These are phyloP conservation scores for Cryphonectria parasitica DNA, from an alignment of 2,329 filamentous ascomycete genomes.

Conservation along the genomic window DNA sequence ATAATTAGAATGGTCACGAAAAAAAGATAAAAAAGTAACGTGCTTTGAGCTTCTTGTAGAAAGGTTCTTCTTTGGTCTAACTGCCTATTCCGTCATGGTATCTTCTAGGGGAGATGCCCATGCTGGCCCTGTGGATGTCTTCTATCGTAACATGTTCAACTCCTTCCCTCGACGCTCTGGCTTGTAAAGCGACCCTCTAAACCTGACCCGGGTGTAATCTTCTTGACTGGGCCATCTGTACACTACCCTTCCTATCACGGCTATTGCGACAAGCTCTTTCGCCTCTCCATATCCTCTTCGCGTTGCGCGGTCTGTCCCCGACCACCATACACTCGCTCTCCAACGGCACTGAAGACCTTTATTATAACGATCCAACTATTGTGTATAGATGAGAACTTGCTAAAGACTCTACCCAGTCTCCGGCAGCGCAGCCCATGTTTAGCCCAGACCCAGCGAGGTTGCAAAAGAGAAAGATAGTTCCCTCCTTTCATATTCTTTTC, in stretches of 20 bases:
- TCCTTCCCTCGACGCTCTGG: not conserved
- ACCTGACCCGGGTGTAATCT: not conserved
- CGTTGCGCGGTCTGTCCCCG: not conserved
- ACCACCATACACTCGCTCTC: not conserved
- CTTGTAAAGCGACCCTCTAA: not conserved
- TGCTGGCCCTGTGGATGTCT: not conserved
- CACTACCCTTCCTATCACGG: not conserved
- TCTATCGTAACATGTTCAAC: not conserved
- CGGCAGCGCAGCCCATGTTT: not conserved
- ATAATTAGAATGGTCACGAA: not conserved
- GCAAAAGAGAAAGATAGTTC: not conserved
- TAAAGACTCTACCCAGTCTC: not conserved
- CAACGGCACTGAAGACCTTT: not conserved
- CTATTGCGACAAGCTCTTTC: not conserved
- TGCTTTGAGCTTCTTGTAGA: not conserved
- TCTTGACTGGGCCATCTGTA: not conserved
- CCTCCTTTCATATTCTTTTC: not conserved
- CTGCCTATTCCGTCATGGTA: slow-evolving; percentile 4
- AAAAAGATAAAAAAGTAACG: not conserved
- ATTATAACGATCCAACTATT: not conserved
- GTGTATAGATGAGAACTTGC: not conserved
- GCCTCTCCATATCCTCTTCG: not conserved
- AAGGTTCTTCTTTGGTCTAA: not conserved
- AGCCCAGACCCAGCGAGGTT: not conserved
- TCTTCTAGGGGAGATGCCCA: not conserved